Evolutionary conservation across 2,329 filamentous ascomycete species (phyloP).

Genomic region (Colletotrichum navitas): DNA sequence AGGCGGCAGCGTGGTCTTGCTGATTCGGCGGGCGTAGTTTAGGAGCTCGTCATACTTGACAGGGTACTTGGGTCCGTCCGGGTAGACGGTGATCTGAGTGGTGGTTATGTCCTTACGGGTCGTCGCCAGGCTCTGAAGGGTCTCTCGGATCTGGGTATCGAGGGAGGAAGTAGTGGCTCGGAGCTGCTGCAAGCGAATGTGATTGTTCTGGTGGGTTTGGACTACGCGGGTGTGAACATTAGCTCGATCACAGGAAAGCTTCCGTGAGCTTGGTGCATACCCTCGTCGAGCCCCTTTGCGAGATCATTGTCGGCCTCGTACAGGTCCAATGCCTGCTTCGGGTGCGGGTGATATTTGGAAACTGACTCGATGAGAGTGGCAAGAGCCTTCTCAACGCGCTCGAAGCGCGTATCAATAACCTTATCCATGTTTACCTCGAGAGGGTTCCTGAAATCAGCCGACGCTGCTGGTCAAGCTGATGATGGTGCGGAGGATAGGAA

Average conservation of each 20-base stretch:
- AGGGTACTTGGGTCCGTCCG: slow-evolving; percentile 62
- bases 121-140: slow-evolving; percentile 75
- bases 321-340: slow-evolving; percentile 75
- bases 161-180: slow-evolving; percentile 73
- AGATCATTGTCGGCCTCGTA: slow-evolving; percentile 78
- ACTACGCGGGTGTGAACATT: slow-evolving; percentile 58
- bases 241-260: not conserved
- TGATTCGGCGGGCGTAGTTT: slow-evolving; percentile 82
- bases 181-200: slow-evolving; percentile 76
- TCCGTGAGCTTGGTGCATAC: slow-evolving; percentile 56
- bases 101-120: slow-evolving; percentile 80
- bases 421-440: slow-evolving; percentile 66
- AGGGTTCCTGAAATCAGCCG: not conserved
- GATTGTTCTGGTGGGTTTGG: slow-evolving; percentile 80
- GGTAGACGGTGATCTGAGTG: slow-evolving; percentile 69
- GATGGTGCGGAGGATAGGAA: slow-evolving; percentile 11
- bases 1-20: slow-evolving; percentile 81
- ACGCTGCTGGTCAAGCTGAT: slow-evolving; percentile 5
- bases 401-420: slow-evolving; percentile 71
- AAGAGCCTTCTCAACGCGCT: slow-evolving; percentile 75
- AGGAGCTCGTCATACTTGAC: slow-evolving; percentile 81
- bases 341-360: slow-evolving; percentile 83
- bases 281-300: slow-evolving; percentile 72
- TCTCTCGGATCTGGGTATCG: slow-evolving; percentile 79
- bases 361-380: slow-evolving; percentile 82